Evolutionary conservation across 108 stramenopile genomes (phyloP), one percentile per base, ranked within the genome.

Genomic region (Nitzschia putrida): DNA sequence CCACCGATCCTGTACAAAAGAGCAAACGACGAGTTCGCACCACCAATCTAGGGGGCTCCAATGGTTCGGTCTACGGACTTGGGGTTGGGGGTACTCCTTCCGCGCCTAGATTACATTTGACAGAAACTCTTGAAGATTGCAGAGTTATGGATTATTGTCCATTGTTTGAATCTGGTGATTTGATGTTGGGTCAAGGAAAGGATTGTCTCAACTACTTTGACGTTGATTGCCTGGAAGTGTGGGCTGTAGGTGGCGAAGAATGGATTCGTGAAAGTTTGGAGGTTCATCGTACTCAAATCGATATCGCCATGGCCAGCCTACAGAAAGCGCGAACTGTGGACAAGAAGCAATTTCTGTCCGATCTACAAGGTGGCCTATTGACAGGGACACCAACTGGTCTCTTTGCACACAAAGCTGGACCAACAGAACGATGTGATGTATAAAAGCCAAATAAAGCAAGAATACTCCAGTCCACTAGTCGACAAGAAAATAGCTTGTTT

Each of bases 291-390:
- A 7, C 3, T 20, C 25, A 61, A 29, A 66, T 58, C 39, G 61
- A 63, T 39, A 73, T 85, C 23, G 61, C 73, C 13, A 76, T 66
- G 25, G 83, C 85, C 40, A 74, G 40, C 34, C 81, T 90, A 49
- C 55, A 75, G 26, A 65, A 81, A 56, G 87, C 84, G 13, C 70
- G 86, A 69, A 89, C 77, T 40, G 91, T 88, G 16, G 88, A 88
- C 59, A 89, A 89, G 73, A 82, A 84, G 12, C 77, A 80, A 57
- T 93, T 93, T 50, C 40, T 90, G 44, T 85, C 88, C 25, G 88
- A 93, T 64, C 78, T 91, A 20, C 18, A 56, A 56, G 55, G 24
- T 3, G 55, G 55, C 1, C 3, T 56, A 7, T 24, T 56, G 16
- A 14, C 53, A 8, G 21, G 23, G 20, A 37, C 20, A 23, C 8